Evolutionary conservation across 768 basidiomycete species (phyloP).

Genomic region (Gloeophyllum trabeum): DNA sequence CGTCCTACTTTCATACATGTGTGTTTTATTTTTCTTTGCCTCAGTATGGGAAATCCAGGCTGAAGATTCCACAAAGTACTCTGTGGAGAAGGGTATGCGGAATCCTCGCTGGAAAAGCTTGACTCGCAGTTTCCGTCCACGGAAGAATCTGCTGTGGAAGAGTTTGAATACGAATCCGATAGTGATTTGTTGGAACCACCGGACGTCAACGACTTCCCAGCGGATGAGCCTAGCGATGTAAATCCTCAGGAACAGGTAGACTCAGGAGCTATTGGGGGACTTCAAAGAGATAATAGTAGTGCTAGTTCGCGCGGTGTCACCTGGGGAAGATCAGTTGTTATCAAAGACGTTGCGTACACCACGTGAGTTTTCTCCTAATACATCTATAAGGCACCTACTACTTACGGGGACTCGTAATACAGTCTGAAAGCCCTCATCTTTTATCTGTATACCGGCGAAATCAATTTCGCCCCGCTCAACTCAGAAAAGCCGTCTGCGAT

Average conservation of each 20-base stretch:
- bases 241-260: not conserved
- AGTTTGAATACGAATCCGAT: conserved; percentile 13
- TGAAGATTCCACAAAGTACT: conserved; percentile 6
- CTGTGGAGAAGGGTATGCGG: conserved; percentile 7
- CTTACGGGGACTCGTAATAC: conserved; percentile 4
- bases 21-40: conserved; percentile 4
- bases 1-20: conserved; percentile 7
- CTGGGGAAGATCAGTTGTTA: not conserved
- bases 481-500: conserved; percentile 6
- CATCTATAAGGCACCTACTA: not conserved
- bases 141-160: conserved; percentile 2
- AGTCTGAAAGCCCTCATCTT: conserved; percentile 28
- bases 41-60: not conserved
- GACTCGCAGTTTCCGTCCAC: conserved; percentile 4
- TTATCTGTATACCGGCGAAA: conserved; percentile 25
- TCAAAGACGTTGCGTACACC: conserved; percentile 9
- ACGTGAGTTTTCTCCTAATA: conserved; percentile 7
- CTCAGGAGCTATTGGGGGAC: too few relatives aligned
- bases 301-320: not conserved
- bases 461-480: conserved; percentile 21
- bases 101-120: conserved; percentile 1
- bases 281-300: not conserved
- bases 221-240: not conserved
- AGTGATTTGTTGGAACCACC: conserved; percentile 14
- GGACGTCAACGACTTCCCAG: not conserved